A percentile compares a stretch with the other conserved stretches of the same genome.
Evolutionary conservation across 495 filamentous ascomycete genomes (phyloP).

Genomic region (Aspergillus incahuasiensis): DNA sequence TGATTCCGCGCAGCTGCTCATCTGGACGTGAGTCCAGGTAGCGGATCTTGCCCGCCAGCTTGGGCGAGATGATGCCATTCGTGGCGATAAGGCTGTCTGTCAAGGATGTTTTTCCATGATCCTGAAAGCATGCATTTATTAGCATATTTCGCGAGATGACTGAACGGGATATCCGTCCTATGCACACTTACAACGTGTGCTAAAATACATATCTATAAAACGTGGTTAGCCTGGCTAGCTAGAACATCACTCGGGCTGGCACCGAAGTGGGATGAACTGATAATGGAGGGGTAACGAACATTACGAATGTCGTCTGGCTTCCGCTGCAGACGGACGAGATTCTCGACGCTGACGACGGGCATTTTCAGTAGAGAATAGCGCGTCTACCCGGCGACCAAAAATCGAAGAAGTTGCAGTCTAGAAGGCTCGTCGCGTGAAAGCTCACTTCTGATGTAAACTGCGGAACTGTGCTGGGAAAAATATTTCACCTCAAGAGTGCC

Average conservation of each 20-base stretch:
- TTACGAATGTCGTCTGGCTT: conserved; percentile 84
- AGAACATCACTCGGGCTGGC: conserved; percentile 13
- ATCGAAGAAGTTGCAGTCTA: conserved; percentile 2
- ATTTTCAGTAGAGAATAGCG: conserved; percentile 47
- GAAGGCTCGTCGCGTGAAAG: conserved; percentile 5
- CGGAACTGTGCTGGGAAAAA: conserved; percentile 14
- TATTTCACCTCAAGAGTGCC: background rate
- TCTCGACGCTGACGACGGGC: conserved; percentile 84
- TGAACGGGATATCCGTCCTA: too few relatives aligned
- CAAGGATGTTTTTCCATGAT: conserved; percentile 98
- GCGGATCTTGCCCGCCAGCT: conserved; percentile 94
- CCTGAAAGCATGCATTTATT: conserved; percentile 41
- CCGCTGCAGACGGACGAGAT: conserved; percentile 78
- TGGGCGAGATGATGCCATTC: conserved; percentile 98
- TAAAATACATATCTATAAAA: conserved; percentile 83
- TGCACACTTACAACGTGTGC: conserved; percentile 78
- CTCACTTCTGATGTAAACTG: conserved; percentile 9
- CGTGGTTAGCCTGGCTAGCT: conserved; percentile 24
- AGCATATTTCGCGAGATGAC: too few relatives aligned
- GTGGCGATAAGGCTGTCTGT: conserved; percentile 95
- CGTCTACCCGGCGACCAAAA: conserved; percentile 15
- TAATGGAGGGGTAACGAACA: conserved; percentile 50
- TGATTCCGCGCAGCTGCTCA: conserved; percentile 95
- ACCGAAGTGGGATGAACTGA: conserved; percentile 30
- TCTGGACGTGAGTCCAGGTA: conserved; percentile 96